A percentile compares a stretch with the other conserved stretches of the same genome.
These are phyloP conservation scores for Colletotrichum lupini DNA, from an alignment of 2,329 filamentous ascomycete species.

Conservation along the genomic window DNA sequence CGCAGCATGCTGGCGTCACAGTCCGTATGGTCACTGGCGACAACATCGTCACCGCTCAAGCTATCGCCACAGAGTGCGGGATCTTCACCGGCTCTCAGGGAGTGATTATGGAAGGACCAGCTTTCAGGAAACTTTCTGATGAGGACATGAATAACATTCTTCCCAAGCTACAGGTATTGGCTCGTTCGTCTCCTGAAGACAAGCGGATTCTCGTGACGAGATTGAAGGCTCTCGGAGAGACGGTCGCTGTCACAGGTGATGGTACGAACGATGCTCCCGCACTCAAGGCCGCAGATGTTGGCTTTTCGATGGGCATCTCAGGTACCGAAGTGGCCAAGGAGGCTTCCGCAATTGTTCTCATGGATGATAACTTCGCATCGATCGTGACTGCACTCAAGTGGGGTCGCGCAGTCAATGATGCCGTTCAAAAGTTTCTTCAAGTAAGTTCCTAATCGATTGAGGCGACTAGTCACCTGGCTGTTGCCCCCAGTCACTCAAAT, in stretches of 20 bases:
- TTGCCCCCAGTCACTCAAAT: background rate
- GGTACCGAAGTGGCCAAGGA: conserved; percentile 74
- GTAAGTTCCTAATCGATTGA: conserved; percentile 44
- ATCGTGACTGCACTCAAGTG: conserved; percentile 72
- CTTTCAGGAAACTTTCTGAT: conserved; percentile 67
- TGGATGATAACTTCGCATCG: conserved; percentile 71
- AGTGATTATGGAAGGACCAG: conserved; percentile 66
- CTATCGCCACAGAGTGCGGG: conserved; percentile 54
- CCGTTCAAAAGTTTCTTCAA: conserved; percentile 73
- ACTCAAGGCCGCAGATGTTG: conserved; percentile 73
- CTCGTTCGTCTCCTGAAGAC: conserved; percentile 76
- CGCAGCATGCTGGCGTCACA: conserved; percentile 72
- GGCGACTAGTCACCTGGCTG: background rate
- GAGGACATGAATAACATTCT: conserved; percentile 61
- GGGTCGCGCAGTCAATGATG: conserved; percentile 73
- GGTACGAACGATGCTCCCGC: conserved; percentile 75
- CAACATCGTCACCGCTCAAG: conserved; percentile 55
- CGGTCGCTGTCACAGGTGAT: conserved; percentile 74
- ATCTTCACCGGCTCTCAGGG: conserved; percentile 51
- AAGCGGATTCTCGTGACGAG: conserved; percentile 73
- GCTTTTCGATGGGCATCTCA: conserved; percentile 76
- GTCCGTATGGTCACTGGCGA: conserved; percentile 72
- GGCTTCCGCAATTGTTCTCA: conserved; percentile 69
- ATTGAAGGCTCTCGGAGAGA: conserved; percentile 72
- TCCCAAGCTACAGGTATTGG: conserved; percentile 73